Conservation (phyloP, 140 eudicot species). For the Anethum foeniculum region DNA sequence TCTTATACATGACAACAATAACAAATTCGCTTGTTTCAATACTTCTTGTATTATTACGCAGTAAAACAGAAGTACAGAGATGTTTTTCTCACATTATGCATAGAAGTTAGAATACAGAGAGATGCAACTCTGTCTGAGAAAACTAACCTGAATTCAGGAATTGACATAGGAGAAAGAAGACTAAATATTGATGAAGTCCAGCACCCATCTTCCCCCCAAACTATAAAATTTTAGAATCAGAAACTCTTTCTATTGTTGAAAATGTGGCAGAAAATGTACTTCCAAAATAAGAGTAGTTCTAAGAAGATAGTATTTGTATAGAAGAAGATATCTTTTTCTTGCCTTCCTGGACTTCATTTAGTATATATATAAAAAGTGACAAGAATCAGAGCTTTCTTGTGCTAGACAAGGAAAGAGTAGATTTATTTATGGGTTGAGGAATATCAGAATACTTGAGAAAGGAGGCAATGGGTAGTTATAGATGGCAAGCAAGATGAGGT, state of each 20-base stretch:
- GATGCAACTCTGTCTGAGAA: background rate
- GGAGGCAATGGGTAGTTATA: constrained; percentile 62
- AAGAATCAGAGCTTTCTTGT: constrained; percentile 87
- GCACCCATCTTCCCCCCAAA: constrained; percentile 30
- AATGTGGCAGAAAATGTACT: constrained; percentile 1
- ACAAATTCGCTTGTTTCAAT: background rate
- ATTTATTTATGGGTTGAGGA: constrained; percentile 36
- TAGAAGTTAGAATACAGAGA: background rate
- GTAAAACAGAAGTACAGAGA: no score
- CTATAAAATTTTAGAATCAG: background rate
- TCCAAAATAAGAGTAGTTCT: constrained; percentile 26
- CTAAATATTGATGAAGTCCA: constrained; percentile 18
- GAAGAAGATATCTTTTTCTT: constrained; percentile 43
- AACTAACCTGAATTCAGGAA: constrained; percentile 42
- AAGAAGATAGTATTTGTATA: constrained; percentile 26
- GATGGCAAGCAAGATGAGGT: constrained; percentile 64
- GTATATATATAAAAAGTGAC: constrained; percentile 30
- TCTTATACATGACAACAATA: background rate
- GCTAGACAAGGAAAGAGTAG: constrained; percentile 21
- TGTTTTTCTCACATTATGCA: no score
- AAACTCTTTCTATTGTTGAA: background rate
- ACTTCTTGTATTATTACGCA: background rate
- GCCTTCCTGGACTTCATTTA: constrained; percentile 26
- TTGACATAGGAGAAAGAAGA: constrained; percentile 35
- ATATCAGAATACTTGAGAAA: constrained; percentile 74